phyloP scores from a whole-genome alignment of 306 rosid species.

The Lithocarpus polystachyus region DNA sequence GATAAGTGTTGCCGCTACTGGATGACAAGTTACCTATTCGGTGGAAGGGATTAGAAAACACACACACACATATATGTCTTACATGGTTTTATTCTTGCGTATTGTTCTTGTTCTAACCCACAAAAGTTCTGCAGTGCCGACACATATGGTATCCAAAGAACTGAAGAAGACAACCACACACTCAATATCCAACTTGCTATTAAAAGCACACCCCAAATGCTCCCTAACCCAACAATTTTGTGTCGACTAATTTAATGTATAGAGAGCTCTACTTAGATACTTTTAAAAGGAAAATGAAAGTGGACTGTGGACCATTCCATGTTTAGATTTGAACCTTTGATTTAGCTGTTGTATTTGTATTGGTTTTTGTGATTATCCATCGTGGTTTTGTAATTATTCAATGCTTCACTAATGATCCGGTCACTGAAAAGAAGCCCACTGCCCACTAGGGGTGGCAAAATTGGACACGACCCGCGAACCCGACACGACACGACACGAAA shows the following conservation, averaged over 20 bases:
- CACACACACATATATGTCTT: no score
- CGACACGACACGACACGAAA: no score
- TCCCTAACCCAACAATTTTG: slow-evolving; percentile 1
- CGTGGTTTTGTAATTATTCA: background rate
- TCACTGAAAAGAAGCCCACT: background rate
- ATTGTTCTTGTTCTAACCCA: background rate
- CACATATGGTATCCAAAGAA: slow-evolving; percentile 3
- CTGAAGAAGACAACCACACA: slow-evolving; percentile 11
- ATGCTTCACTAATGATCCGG: background rate
- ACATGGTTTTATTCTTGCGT: no score
- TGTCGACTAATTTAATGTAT: slow-evolving; percentile 14
- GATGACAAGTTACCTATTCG: no score
- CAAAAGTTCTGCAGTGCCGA: background rate
- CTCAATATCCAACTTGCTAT: slow-evolving; percentile 1
- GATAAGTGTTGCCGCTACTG: no score
- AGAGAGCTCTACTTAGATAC: background rate
- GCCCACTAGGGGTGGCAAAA: no score
- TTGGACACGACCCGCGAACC: no score
- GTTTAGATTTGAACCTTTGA: background rate
- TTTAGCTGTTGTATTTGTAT: background rate
- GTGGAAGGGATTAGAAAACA: no score
- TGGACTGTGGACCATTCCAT: slow-evolving; percentile 14
- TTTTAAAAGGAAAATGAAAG: background rate
- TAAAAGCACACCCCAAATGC: slow-evolving; percentile 15
- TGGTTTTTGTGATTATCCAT: background rate